These are phyloP conservation scores for Peronospora tabacina DNA, from an alignment of 352 stramenopile genomes.

Conservation along the genomic window DNA sequence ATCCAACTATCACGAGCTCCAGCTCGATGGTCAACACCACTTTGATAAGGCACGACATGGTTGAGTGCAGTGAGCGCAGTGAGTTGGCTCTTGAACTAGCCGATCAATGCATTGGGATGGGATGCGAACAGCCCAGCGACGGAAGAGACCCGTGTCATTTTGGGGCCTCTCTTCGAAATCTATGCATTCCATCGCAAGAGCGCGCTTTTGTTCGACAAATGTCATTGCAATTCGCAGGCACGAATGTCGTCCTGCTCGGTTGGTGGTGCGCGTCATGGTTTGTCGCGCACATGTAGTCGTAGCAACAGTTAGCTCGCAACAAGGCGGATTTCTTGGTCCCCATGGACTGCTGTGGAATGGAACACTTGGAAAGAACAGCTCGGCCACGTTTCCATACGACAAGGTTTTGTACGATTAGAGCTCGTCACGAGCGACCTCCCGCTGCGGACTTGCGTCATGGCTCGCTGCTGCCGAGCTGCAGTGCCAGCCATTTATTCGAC, in stretches of 20 bases:
- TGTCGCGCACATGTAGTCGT: constrained; percentile 38
- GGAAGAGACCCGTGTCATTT: constrained; percentile 54
- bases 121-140: constrained; percentile 41
- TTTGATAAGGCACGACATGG: constrained; percentile 51
- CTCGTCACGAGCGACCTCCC: background rate
- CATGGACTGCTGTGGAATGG: constrained; percentile 77
- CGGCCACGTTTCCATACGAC: constrained; percentile 61
- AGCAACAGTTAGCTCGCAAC: constrained; percentile 70
- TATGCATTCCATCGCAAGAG: constrained; percentile 61
- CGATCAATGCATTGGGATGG: constrained; percentile 14
- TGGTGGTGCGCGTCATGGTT: constrained; percentile 4
- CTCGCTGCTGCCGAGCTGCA: constrained; percentile 7
- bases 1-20: constrained; percentile 27
- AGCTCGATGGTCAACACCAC: constrained; percentile 51
- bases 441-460: constrained; percentile 1
- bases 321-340: constrained; percentile 67
- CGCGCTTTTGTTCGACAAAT: constrained; percentile 57
- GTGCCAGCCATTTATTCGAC: constrained; percentile 5
- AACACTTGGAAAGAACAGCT: constrained; percentile 79
- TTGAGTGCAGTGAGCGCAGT: background rate
- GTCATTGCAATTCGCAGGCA: constrained; percentile 80
- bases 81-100: background rate
- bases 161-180: constrained; percentile 67
- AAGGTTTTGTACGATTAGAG: constrained; percentile 71
- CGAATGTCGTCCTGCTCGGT: background rate